A percentile compares a stretch with the other conserved stretches of the same genome.
Conservation (phyloP, 371 early-diverging fungal species). For the Syncephalastrum racemosum region DNA sequence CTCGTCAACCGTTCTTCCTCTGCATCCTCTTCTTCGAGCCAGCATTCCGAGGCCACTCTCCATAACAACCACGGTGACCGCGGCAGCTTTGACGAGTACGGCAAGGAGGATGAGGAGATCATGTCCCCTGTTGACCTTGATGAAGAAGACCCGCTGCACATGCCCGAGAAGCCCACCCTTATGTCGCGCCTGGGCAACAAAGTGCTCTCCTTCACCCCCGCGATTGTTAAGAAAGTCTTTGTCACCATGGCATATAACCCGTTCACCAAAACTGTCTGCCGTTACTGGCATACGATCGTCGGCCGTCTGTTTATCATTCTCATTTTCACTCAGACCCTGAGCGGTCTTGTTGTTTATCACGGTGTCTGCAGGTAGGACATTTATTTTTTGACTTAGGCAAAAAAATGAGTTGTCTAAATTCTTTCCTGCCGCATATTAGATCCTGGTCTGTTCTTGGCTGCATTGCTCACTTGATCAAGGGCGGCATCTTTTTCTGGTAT, state of each 20-base stretch:
- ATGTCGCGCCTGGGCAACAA: conserved; percentile 26
- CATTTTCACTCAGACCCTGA: conserved; percentile 46
- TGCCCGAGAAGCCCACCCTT: conserved; percentile 25
- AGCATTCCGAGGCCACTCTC: conserved; percentile 35
- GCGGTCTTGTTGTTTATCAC: conserved; percentile 49
- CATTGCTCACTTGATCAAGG: conserved; percentile 52
- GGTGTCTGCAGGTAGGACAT: conserved; percentile 44
- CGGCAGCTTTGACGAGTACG: conserved; percentile 1
- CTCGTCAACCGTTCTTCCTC: conserved; percentile 23
- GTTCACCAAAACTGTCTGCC: conserved; percentile 42
- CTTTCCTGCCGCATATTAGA: conserved; percentile 7
- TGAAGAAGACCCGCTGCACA: conserved; percentile 18
- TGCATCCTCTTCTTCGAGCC: conserved; percentile 17
- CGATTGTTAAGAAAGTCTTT: conserved; percentile 33
- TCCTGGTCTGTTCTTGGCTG: conserved; percentile 48
- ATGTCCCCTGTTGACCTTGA: conserved; percentile 21
- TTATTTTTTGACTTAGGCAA: too few relatives aligned
- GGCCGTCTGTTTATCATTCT: conserved; percentile 43
- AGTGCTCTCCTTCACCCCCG: conserved; percentile 34
- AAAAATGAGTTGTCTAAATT: background rate
- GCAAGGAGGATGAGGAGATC: conserved; percentile 15
- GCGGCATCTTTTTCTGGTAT: conserved; percentile 52
- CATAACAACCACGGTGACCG: conserved; percentile 24
- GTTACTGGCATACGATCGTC: conserved; percentile 36
- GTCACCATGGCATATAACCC: conserved; percentile 39